Base-by-base conservation (phyloP, 306 rosid genomes). In the Quercus gilva region DNA sequence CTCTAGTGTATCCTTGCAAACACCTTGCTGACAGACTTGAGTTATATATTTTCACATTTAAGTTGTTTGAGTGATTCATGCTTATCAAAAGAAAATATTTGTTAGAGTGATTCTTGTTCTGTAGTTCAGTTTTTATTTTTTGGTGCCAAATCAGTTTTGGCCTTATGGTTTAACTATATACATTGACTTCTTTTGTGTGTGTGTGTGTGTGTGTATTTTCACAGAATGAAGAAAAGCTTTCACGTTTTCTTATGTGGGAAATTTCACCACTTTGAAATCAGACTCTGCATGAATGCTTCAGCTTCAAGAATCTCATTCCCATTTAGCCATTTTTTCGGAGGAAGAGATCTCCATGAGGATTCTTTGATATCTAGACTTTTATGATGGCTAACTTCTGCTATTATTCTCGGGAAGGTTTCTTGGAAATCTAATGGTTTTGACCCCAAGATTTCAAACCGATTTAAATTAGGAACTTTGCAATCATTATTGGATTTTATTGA, bases 161-260 rank as follows among this genome's bases (percentile, higher is more conserved):
- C 59, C 23, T 10, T 52, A 28, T 58, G 53, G 19, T 71, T 59
- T 71, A 19, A 55, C 23, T 64, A 3, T 75, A 78, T 79, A 55
- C 80, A 28, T 2, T 68, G 28, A 55, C 9, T 37, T 70, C 69
- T 28, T 18, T 11, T 25, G 28, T 26, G 28, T 26, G 28, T 25
- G 1, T 1, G 1, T 26, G 28, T 28, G 3, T 3, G 5, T 31
- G 37, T 70, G 33, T 84, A 74, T 77, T 51, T 79, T 51, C 68
- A 29, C 91, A 92, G 98, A 78, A 83, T 78, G 60, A 1, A 76
- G 91, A 84, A 81, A 89, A 81, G 81, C 88, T 90, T 81, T 87
- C 87, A 43, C 86, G 82, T 77, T 91, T 95, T 84, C 77, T 92
- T 76, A 60, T 35, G 57, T 92, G 99, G 99, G 88, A 92, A 74